Percentiles rank a stretch among this genome's conserved stretches.
Conservation (phyloP, 768 basidiomycete genomes). For the Xanthoconium purpureum region DNA sequence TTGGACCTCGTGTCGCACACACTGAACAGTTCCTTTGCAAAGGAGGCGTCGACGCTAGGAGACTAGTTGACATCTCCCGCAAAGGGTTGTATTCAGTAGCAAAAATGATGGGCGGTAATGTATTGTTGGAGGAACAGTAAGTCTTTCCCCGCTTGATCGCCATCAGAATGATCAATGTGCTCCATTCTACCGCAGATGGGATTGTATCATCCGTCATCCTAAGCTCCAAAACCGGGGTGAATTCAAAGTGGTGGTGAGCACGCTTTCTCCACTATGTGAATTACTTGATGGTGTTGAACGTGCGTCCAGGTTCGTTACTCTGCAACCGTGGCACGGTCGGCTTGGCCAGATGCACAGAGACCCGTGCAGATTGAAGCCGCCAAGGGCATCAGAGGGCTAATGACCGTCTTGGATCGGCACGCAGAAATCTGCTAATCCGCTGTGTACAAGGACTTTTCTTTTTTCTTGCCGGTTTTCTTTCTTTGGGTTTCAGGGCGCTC, state of each 20-base stretch:
- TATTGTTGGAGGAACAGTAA: constrained; percentile 37
- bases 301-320: constrained; percentile 32
- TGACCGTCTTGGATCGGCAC: constrained; percentile 37
- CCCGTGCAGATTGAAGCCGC: constrained; percentile 37
- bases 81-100: constrained; percentile 33
- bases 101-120: constrained; percentile 35
- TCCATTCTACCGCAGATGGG: constrained; percentile 31
- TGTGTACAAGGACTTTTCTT: neutral
- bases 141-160: constrained; percentile 18
- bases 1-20: constrained; percentile 35
- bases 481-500: constrained; percentile 13
- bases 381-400: constrained; percentile 34
- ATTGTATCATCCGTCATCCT: constrained; percentile 35
- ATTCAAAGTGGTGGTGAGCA: constrained; percentile 36
- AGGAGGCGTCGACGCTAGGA: constrained; percentile 35
- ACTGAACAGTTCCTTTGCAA: constrained; percentile 35
- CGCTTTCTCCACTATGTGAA: constrained; percentile 5
- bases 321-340: constrained; percentile 37
- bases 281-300: constrained; percentile 10
- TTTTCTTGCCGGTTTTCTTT: neutral
- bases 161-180: constrained; percentile 12
- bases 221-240: constrained; percentile 28
- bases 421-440: constrained; percentile 23
- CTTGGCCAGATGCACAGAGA: constrained; percentile 34
- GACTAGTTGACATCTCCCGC: constrained; percentile 34